These are phyloP conservation scores for Rubroshorea leprosula DNA, from an alignment of 345 rosid genomes.

Conservation along the genomic window DNA sequence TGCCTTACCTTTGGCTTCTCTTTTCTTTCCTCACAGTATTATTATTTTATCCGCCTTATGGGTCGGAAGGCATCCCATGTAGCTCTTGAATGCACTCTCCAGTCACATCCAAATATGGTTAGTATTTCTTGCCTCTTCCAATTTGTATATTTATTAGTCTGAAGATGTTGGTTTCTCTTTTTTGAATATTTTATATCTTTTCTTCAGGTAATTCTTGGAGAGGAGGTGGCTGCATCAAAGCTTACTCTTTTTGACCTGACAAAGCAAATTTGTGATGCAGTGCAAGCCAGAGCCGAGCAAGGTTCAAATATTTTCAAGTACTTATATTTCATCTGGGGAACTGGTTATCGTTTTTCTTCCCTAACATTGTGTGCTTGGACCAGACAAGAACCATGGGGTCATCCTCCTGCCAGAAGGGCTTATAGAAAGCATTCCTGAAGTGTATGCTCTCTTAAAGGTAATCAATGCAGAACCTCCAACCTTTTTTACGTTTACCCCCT, in stretches of 20 bases:
- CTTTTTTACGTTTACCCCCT: not conserved
- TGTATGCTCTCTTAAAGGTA: constrained; percentile 91
- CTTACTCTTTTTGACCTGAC: constrained; percentile 92
- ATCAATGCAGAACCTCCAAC: constrained; percentile 34
- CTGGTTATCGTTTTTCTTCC: constrained; percentile 11
- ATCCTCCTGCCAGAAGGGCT: constrained; percentile 97
- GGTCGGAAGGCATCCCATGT: constrained; percentile 98
- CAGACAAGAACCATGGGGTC: constrained; percentile 95
- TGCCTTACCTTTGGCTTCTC: constrained; percentile 10
- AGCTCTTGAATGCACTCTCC: constrained; percentile 95
- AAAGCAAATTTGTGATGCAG: constrained; percentile 88
- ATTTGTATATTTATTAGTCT: not conserved
- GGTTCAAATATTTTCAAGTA: constrained; percentile 32
- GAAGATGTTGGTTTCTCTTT: not conserved
- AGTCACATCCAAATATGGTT: constrained; percentile 98
- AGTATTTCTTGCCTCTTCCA: constrained; percentile 17
- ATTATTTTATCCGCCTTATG: constrained; percentile 96
- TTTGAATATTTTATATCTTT: constrained; percentile 11
- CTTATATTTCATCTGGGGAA: not conserved
- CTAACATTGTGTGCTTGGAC: constrained; percentile 22
- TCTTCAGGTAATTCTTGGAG: constrained; percentile 82
- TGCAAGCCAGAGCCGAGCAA: constrained; percentile 85
- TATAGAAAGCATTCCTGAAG: constrained; percentile 95
- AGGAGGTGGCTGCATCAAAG: constrained; percentile 99
- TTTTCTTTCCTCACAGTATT: constrained; percentile 52